These are phyloP conservation scores for Sphagnum tenellum DNA, from an alignment of 225 moss, liverwort and hornwort species.

Conservation along the genomic window DNA sequence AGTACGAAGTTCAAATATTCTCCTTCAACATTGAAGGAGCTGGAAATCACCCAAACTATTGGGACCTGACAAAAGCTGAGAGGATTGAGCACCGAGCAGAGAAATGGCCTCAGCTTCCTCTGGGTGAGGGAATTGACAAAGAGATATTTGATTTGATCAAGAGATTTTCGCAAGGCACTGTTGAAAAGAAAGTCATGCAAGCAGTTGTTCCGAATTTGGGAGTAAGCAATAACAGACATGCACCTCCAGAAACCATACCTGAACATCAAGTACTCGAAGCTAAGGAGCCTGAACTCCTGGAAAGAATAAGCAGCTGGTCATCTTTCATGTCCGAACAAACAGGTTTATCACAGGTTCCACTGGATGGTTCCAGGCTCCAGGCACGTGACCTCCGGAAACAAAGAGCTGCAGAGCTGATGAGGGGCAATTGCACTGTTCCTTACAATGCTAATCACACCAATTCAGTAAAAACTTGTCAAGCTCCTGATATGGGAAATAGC, in stretches of 20 bases:
- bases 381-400: conserved; percentile 36
- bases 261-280: background rate
- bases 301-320: conserved; percentile 5
- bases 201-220: background rate
- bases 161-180: conserved; percentile 9
- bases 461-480: conserved; percentile 9
- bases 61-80: conserved; percentile 31
- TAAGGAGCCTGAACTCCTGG: background rate
- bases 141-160: conserved; percentile 27
- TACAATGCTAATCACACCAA: conserved; percentile 21
- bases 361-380: conserved; percentile 43
- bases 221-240: background rate
- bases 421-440: conserved; percentile 25
- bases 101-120: conserved; percentile 37
- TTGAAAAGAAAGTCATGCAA: conserved; percentile 4
- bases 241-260: background rate
- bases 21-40: conserved; percentile 40
- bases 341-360: conserved; percentile 13
- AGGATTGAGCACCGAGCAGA: conserved; percentile 11
- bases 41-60: conserved; percentile 22
- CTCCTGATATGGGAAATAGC: background rate
- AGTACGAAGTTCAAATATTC: conserved; percentile 37
- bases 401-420: conserved; percentile 21
- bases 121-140: conserved; percentile 33
- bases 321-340: background rate